phyloP scores from a whole-genome alignment of 805 yeast species.

The Ogataea ramenticola region DNA sequence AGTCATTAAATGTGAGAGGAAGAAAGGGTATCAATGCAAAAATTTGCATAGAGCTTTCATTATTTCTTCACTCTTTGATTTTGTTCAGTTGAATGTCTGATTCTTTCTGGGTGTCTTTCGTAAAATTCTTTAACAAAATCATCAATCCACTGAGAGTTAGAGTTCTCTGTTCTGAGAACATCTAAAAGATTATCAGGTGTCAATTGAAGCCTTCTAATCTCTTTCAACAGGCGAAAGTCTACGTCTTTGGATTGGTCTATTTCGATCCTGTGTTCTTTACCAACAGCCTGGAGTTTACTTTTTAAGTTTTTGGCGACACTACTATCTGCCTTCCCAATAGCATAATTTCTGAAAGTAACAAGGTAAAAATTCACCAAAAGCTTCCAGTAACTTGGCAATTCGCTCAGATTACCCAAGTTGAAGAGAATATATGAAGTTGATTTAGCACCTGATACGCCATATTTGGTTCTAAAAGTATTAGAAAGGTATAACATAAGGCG shows the following conservation, averaged over 20 bases:
- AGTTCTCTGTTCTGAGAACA: background rate
- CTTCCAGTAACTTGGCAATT: background rate
- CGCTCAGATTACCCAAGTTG: background rate
- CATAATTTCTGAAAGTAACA: background rate
- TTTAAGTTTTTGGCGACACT: background rate
- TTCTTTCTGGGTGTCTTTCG: background rate
- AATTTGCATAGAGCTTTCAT: no score
- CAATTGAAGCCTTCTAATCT: background rate
- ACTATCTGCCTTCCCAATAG: background rate
- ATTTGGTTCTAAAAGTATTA: slow-evolving; percentile 5
- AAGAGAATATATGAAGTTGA: background rate
- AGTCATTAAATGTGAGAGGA: no score
- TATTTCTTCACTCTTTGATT: no score
- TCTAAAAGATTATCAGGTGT: background rate
- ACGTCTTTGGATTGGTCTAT: background rate
- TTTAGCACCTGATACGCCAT: no score
- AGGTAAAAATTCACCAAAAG: background rate
- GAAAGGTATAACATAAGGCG: slow-evolving; percentile 9
- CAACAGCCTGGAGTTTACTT: background rate
- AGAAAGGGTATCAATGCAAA: no score
- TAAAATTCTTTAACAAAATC: background rate
- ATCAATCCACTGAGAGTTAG: background rate
- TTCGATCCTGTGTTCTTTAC: background rate
- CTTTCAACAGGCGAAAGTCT: background rate
- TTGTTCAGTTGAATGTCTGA: background rate